These are phyloP conservation scores for Sphaerostilbella broomeana DNA, from an alignment of 2,329 filamentous ascomycete genomes.

Conservation along the genomic window DNA sequence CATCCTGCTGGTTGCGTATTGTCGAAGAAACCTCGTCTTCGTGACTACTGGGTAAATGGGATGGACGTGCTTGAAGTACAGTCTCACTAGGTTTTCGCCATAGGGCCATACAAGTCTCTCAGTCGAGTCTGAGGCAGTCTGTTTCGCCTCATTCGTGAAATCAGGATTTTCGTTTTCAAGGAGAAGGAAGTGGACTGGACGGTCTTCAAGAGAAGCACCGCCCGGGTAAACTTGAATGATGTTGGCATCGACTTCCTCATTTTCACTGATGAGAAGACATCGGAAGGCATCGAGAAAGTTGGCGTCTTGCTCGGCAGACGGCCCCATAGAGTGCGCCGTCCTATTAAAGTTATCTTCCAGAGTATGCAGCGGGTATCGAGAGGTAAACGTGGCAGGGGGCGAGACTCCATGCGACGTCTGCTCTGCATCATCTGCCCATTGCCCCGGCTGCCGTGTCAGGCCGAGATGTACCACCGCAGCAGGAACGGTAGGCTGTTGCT, in stretches of 20 bases:
- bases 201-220: conserved; percentile 26
- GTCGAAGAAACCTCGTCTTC: conserved; percentile 36
- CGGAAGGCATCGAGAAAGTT: conserved; percentile 41
- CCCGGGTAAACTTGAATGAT: conserved; percentile 37
- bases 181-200: conserved; percentile 40
- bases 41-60: conserved; percentile 38
- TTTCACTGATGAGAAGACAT: conserved; percentile 38
- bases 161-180: conserved; percentile 39
- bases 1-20: conserved; percentile 31
- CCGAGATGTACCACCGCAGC: conserved; percentile 22
- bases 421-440: conserved; percentile 1
- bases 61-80: conserved; percentile 42
- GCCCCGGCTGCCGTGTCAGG: conserved; percentile 16
- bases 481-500: conserved; percentile 8
- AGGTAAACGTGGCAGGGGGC: conserved; percentile 1
- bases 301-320: conserved; percentile 40
- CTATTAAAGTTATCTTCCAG: conserved; percentile 36
- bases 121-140: conserved; percentile 34
- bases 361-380: conserved; percentile 22
- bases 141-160: conserved; percentile 32
- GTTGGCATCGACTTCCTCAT: conserved; percentile 38
- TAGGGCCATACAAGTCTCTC: conserved; percentile 36
- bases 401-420: conserved; percentile 6
- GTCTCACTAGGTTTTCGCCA: conserved; percentile 34
- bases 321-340: conserved; percentile 40